A percentile compares a stretch with the other conserved stretches of the same genome.
Evolutionary conservation across 352 stramenopile species (phyloP).

Genomic region (Phytophthora fragariae): DNA sequence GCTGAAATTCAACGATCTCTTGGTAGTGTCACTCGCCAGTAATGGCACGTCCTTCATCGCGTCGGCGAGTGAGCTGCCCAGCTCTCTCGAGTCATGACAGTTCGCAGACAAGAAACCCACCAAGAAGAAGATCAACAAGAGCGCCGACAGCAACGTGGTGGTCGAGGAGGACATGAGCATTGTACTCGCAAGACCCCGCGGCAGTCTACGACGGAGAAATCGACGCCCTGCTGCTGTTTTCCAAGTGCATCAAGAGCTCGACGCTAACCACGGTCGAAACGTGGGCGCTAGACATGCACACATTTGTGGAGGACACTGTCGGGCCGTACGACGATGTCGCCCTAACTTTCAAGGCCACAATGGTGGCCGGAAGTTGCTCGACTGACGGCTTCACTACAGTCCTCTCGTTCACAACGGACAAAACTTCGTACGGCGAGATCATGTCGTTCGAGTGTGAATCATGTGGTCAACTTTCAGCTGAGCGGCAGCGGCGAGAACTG

Average conservation of each 20-base stretch:
- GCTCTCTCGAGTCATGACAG: slow-evolving; percentile 11
- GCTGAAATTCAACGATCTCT: slow-evolving; percentile 15
- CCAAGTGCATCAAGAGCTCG: slow-evolving; percentile 55
- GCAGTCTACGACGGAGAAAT: slow-evolving; percentile 30
- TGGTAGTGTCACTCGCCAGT: slow-evolving; percentile 25
- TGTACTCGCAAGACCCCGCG: slow-evolving; percentile 20
- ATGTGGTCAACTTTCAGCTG: slow-evolving; percentile 55
- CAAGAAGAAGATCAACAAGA: slow-evolving; percentile 34
- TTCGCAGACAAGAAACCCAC: slow-evolving; percentile 19
- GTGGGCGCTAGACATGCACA: slow-evolving; percentile 47
- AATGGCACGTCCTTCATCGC: slow-evolving; percentile 28
- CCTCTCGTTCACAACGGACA: slow-evolving; percentile 51
- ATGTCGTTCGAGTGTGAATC: slow-evolving; percentile 28
- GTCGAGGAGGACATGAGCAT: slow-evolving; percentile 28
- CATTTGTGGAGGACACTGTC: slow-evolving; percentile 25
- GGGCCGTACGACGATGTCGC: neutral
- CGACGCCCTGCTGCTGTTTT: slow-evolving; percentile 63
- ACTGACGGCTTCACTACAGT: slow-evolving; percentile 32
- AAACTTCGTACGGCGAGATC: slow-evolving; percentile 46
- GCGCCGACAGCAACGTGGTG: slow-evolving; percentile 10
- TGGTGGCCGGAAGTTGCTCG: slow-evolving; percentile 45
- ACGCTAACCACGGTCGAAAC: slow-evolving; percentile 43
- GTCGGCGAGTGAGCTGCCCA: slow-evolving; percentile 15
- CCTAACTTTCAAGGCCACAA: slow-evolving; percentile 37
- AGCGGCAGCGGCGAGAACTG: slow-evolving; percentile 20